Base-by-base conservation (phyloP, 345 rosid genomes). In the Salix purpurea region DNA sequence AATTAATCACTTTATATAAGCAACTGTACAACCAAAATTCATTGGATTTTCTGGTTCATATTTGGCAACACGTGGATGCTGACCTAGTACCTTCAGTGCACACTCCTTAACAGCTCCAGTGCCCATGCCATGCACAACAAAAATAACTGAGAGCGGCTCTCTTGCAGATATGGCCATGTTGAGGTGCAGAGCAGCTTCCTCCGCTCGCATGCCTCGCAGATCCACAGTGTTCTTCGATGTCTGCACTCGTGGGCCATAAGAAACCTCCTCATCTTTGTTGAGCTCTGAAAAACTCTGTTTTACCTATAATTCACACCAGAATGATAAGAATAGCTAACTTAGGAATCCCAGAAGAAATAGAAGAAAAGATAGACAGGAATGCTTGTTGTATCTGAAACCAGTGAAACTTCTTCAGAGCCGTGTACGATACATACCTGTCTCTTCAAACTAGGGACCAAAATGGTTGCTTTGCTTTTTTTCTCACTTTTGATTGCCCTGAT, bases 11-110 rank as follows among this genome's bases (percentile, higher is more conserved):
- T 87, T 93, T 78, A 95, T 89, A 81, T 88, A 93, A 67, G 92
- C 97, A 81, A 93, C 93, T 68, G 97, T 95, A 82, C 97, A 91
- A 21, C 97, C 99, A 82, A 89, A 86, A 85, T 93, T 93, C 84
- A 85, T 76, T 37, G 96, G 91, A 84, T 88, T 88, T 78, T 91
- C 97, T 62, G 89, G 89, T 74, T 92, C 94, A 76, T 80, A 86
- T 80, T 88, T 91, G 65, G 74, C 77, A 58, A 92, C 92, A 3
- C 89, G 91, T 9, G 86, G 86, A 81, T 92, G 88, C 71, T 86
- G 86, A 70, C 80, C 83, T 77, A 89, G 77, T 75, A 87, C 86
- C 83, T 90, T 86, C 44, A 88, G 74, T 71, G 89, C 88, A n/a
- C 89, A 82, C 72, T 90, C 89, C 82, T 92, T 90, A 67, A 94